Conservation (phyloP, 768 basidiomycete species). For the Phaffia australis region DNA sequence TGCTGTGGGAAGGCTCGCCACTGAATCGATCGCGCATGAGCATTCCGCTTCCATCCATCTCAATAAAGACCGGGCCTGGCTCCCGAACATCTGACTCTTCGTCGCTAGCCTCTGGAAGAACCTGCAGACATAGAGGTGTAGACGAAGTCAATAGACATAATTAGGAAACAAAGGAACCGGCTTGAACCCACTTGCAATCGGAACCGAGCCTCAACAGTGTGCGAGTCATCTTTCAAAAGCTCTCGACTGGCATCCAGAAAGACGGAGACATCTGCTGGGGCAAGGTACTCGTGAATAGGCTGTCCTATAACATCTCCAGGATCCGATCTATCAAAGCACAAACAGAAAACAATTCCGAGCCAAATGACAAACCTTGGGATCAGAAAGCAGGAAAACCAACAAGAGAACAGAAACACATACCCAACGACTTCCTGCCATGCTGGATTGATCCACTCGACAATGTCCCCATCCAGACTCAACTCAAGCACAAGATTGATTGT, state of each 20-base stretch:
- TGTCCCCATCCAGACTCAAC: slow-evolving; percentile 82
- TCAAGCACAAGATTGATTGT: slow-evolving; percentile 94
- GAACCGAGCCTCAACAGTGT: slow-evolving; percentile 74
- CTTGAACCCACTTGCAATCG: slow-evolving; percentile 52
- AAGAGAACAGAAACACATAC: slow-evolving; percentile 29
- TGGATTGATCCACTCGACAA: slow-evolving; percentile 90
- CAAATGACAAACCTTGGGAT: not conserved
- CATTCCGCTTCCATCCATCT: slow-evolving; percentile 98
- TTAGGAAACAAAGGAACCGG: not conserved
- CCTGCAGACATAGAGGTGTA: not conserved
- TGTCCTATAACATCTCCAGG: slow-evolving; percentile 65
- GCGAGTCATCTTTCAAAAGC: slow-evolving; percentile 76
- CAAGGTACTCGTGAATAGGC: slow-evolving; percentile 69
- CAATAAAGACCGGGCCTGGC: slow-evolving; percentile 46
- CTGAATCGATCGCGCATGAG: slow-evolving; percentile 88
- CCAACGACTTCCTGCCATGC: slow-evolving; percentile 80
- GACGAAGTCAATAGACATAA: not conserved
- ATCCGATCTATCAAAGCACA: slow-evolving; percentile 51
- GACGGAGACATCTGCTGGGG: slow-evolving; percentile 64
- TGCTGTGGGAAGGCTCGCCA: slow-evolving; percentile 80
- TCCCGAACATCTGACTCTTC: slow-evolving; percentile 31
- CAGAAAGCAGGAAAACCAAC: not conserved
- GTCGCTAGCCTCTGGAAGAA: slow-evolving; percentile 21
- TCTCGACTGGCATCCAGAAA: slow-evolving; percentile 78
- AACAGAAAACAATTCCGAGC: slow-evolving; percentile 3